A percentile compares a stretch with the other conserved stretches of the same genome.
These are phyloP conservation scores for Terana coerulea DNA, from an alignment of 768 basidiomycete genomes.

Conservation along the genomic window DNA sequence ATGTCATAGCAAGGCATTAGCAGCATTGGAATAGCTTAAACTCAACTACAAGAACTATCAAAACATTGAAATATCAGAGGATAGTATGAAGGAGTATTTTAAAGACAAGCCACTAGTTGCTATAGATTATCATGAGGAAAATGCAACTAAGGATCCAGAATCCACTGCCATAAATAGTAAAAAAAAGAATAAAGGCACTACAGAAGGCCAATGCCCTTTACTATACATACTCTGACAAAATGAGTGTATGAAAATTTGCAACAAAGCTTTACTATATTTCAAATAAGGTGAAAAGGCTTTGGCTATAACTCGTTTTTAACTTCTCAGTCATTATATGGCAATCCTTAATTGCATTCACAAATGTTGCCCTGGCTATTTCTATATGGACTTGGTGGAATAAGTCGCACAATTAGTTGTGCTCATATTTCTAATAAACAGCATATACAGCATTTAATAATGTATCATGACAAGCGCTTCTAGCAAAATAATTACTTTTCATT, in stretches of 20 bases:
- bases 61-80: conserved; percentile 15
- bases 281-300: conserved; percentile 24
- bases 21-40: conserved; percentile 15
- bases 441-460: conserved; percentile 11
- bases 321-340: conserved; percentile 29
- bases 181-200: conserved; percentile 27
- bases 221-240: conserved; percentile 15
- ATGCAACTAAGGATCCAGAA: neutral
- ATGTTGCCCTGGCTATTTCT: conserved; percentile 40
- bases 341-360: conserved; percentile 30
- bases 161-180: conserved; percentile 22
- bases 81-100: conserved; percentile 13
- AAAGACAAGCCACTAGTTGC: conserved; percentile 23
- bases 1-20: conserved; percentile 6
- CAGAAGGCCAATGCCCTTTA: conserved; percentile 33
- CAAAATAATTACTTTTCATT: conserved; percentile 15
- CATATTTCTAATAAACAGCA: neutral
- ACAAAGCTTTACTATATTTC: conserved; percentile 25
- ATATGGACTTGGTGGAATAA: conserved; percentile 34
- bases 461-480: conserved; percentile 21
- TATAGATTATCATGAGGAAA: neutral
- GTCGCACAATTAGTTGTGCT: conserved; percentile 6
- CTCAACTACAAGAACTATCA: conserved; percentile 15
- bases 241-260: conserved; percentile 15
- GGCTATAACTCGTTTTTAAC: conserved; percentile 24